Percentiles rank a stretch among this genome's conserved stretches.
Evolutionary conservation across 176 grass and related monocot species (phyloP).

Genomic region (Hordeum vulgare): MorexV3_pseudomolecules_assembly NC_058524.1:522006692-522007191

Average conservation of each 20-base stretch:
- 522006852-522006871: too few relatives aligned
- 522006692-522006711: too few relatives aligned
- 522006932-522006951: neutral
- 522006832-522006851: too few relatives aligned
- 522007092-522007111: neutral
- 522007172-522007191: slow-evolving; percentile 74
- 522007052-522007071: neutral
- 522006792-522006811: too few relatives aligned
- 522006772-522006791: too few relatives aligned
- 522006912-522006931: neutral
- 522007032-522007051: neutral
- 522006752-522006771: too few relatives aligned
- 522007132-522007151: slow-evolving; percentile 77
- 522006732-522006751: too few relatives aligned
- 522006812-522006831: too few relatives aligned
- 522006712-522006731: too few relatives aligned
- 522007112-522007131: slow-evolving; percentile 48
- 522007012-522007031: too few relatives aligned
- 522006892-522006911: too few relatives aligned
- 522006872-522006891: too few relatives aligned
- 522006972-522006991: neutral
- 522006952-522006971: neutral
- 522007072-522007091: neutral
- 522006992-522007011: neutral
- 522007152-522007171: slow-evolving; percentile 96